Evolutionary conservation across 2,329 filamentous ascomycete genomes (phyloP).

Genomic region (Clarireedia monteithiana): DNA sequence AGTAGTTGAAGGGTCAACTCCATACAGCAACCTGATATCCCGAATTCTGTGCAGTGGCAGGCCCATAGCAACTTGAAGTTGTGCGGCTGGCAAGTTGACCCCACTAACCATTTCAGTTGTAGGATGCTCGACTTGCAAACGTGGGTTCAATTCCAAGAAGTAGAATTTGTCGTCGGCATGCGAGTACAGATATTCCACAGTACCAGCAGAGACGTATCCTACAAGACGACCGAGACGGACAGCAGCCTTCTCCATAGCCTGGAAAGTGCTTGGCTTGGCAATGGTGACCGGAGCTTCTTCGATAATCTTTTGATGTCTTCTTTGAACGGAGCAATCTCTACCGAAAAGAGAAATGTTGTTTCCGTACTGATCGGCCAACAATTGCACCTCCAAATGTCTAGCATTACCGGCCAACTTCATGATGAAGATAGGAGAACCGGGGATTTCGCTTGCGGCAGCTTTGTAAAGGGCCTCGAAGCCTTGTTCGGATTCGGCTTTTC

Average conservation of each 20-base stretch:
- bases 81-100: slow-evolving; percentile 92
- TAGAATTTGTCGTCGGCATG: slow-evolving; percentile 98
- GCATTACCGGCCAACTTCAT: slow-evolving; percentile 99
- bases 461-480: slow-evolving; percentile 85
- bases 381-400: slow-evolving; percentile 92
- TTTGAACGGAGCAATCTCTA: slow-evolving; percentile 96
- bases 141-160: slow-evolving; percentile 96
- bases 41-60: slow-evolving; percentile 89
- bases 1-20: slow-evolving; percentile 79
- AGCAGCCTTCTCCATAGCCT: slow-evolving; percentile 92
- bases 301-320: slow-evolving; percentile 98
- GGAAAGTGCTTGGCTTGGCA: slow-evolving; percentile 81
- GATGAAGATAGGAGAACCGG: slow-evolving; percentile 98
- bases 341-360: slow-evolving; percentile 99
- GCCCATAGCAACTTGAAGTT: slow-evolving; percentile 99
- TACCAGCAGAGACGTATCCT: slow-evolving; percentile 97
- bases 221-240: slow-evolving; percentile 90
- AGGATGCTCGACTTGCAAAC: slow-evolving; percentile 98
- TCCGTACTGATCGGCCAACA: slow-evolving; percentile 96
- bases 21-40: slow-evolving; percentile 93
- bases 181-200: slow-evolving; percentile 98
- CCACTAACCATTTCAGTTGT: slow-evolving; percentile 99
- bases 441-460: slow-evolving; percentile 93
- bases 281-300: slow-evolving; percentile 98
- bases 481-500: slow-evolving; percentile 81